phyloP scores from a whole-genome alignment of 1,284 basidiomycete species.

The Tetrapyrgos nigripes region DNA sequence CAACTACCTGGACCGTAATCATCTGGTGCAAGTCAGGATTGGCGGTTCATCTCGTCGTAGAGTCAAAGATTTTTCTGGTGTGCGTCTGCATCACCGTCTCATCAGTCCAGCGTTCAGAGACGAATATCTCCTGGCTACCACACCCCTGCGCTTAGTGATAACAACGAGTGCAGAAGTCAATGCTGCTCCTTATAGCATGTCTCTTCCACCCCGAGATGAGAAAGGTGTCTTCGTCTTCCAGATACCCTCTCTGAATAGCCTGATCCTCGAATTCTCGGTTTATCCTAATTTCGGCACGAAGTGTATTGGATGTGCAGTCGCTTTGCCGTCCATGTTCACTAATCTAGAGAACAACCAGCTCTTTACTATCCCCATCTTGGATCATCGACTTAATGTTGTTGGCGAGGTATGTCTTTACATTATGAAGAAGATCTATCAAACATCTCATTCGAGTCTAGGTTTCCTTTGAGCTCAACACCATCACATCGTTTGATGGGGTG shows the following conservation, averaged over 20 bases:
- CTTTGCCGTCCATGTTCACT: constrained; percentile 79
- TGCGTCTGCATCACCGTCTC: constrained; percentile 73
- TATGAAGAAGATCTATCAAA: not conserved
- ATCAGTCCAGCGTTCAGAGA: constrained; percentile 68
- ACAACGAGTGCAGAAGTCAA: constrained; percentile 83
- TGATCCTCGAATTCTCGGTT: constrained; percentile 92
- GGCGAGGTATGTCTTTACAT: constrained; percentile 76
- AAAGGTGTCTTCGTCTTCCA: constrained; percentile 92
- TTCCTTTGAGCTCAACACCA: constrained; percentile 87
- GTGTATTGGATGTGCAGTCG: constrained; percentile 93
- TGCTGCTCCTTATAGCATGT: constrained; percentile 87
- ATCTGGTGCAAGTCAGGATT: constrained; percentile 88
- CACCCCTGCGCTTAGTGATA: constrained; percentile 95
- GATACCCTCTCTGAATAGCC: constrained; percentile 72
- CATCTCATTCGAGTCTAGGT: constrained; percentile 57
- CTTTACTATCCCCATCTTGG: constrained; percentile 86
- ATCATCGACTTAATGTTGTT: constrained; percentile 92
- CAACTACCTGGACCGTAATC: constrained; percentile 89
- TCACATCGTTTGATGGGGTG: constrained; percentile 92
- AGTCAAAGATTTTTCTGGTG: constrained; percentile 47
- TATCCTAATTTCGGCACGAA: constrained; percentile 99
- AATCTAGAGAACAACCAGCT: constrained; percentile 59
- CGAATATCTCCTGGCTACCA: constrained; percentile 70
- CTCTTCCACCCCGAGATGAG: constrained; percentile 84
- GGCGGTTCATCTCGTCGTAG: constrained; percentile 64